These are phyloP conservation scores for Trichoderma asperelloides DNA, from an alignment of 495 filamentous ascomycete species.

Conservation along the genomic window DNA sequence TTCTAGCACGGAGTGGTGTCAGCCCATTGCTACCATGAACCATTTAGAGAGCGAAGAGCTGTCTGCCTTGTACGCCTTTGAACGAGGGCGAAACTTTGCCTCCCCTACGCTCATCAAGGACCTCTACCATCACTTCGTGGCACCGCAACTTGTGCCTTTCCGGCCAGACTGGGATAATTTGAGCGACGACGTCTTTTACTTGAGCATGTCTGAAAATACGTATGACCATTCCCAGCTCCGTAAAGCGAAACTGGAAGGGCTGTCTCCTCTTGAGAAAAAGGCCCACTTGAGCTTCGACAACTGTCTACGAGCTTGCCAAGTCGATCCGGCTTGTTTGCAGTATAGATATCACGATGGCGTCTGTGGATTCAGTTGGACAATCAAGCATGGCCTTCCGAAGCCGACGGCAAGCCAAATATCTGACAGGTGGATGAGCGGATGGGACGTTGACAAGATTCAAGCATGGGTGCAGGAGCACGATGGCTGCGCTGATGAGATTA, in stretches of 20 bases:
- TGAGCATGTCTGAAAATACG: constrained; percentile 17
- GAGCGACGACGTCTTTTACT: constrained; percentile 32
- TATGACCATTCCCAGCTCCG: constrained; percentile 21
- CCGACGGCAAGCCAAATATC: constrained; percentile 11
- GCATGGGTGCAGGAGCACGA: constrained; percentile 22
- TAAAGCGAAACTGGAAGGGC: constrained; percentile 23
- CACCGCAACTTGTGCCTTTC: constrained; percentile 20
- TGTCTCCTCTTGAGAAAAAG: constrained; percentile 26
- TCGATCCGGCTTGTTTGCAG: constrained; percentile 30
- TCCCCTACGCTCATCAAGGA: constrained; percentile 34
- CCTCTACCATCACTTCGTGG: constrained; percentile 36
- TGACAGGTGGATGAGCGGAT: constrained; percentile 24
- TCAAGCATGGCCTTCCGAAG: constrained; percentile 26
- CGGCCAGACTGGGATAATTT: constrained; percentile 44
- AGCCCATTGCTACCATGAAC: constrained; percentile 1
- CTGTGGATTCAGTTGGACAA: constrained; percentile 21
- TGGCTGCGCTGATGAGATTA: constrained; percentile 18
- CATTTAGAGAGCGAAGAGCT: background rate
- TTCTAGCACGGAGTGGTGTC: background rate
- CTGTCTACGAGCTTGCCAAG: constrained; percentile 36
- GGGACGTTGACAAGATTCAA: constrained; percentile 28
- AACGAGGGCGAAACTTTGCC: background rate
- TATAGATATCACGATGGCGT: constrained; percentile 24
- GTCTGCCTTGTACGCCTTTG: background rate
- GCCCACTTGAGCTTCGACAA: constrained; percentile 32